Conservation (phyloP, 2,329 filamentous ascomycete species). For the Cladosporium sp. region DNA sequence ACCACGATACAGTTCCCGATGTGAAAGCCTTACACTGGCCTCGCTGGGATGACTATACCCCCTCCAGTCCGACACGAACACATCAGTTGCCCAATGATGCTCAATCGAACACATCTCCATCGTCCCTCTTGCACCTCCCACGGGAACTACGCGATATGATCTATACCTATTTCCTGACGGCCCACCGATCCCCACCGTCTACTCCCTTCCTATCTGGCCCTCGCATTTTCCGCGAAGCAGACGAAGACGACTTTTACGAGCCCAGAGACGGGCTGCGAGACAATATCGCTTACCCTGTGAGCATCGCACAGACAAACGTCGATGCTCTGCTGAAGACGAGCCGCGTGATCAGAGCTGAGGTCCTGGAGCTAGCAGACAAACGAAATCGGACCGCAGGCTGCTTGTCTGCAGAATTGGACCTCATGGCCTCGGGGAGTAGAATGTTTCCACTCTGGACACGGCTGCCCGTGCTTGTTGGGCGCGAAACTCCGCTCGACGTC, state of each 20-base stretch:
- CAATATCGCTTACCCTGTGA: conserved; percentile 3
- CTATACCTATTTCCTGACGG: conserved; percentile 13
- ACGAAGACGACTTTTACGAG: background rate
- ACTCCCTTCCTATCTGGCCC: conserved; percentile 13
- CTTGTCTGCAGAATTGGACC: conserved; percentile 18
- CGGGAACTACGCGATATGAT: conserved; percentile 24
- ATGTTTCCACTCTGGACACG: conserved; percentile 23
- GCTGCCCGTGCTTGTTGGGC: conserved; percentile 15
- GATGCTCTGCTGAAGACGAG: background rate
- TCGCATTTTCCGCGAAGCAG: background rate
- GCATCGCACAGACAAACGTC: background rate
- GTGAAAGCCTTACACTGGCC: background rate
- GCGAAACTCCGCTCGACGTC: conserved; percentile 16
- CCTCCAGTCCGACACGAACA: background rate
- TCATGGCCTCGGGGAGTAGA: conserved; percentile 20
- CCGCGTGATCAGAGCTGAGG: conserved; percentile 19
- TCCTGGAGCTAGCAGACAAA: conserved; percentile 15
- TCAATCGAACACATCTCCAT: background rate
- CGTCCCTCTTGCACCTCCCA: conserved; percentile 18
- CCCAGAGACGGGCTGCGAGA: background rate
- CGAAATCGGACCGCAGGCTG: conserved; percentile 12
- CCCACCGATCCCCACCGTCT: conserved; percentile 9
- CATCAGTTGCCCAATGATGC: background rate
- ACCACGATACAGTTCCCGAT: background rate
- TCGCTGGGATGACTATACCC: background rate